Base-by-base conservation (phyloP, 148 eudicot species). In the Chenopodium album region DNA sequence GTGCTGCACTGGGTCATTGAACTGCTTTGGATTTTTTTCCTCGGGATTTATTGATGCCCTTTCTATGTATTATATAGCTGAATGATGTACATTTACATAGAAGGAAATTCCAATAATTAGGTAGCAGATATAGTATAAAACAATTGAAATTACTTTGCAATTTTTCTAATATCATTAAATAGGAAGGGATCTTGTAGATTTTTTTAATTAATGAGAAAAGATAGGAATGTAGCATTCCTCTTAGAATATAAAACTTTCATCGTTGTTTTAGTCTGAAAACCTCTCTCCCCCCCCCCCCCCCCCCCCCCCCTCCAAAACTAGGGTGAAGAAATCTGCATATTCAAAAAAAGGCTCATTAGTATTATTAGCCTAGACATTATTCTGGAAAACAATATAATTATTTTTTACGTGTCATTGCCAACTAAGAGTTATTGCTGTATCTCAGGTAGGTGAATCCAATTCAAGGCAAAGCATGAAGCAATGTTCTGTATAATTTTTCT, bases 391-490 rank as follows among this genome's bases (percentile, higher is more conserved):
- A 48, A 73, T 64, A 5, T 29, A 12, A 19, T 9, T 29, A 46
- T 23, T 0, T 44, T 46, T 19, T 64, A 63, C 71, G 19, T 28
- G 17, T 20, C 31, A 81, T 34, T 20, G 4, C 22, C 66, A 48
- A 47, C 17, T 73, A 26, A 20, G 41, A 14, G 12, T 67, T 56
- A 52, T 22, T 66, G 22, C 9, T 29, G n/a, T 63, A 28, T 9
- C 71, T 41, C 19, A 29, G 14, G 73, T 29, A 29, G 62, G 23
- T 63, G 2, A 31, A 62, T 32, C 48, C 78, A 74, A 74, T 32
- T 67, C 28, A 75, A 81, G 78, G 82, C 65, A 48, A 74, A 19
- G 47, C 47, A 31, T 75, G 44, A 50, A 81, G 52, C 70, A 56
- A 50, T n/a, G 32, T 70, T 59, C 11, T 74, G 65, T 75, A 72